Percentiles rank a stretch among this genome's conserved stretches.
phyloP scores from a whole-genome alignment of 106 monocot genomes.

The Allium fistulosum region DNA sequence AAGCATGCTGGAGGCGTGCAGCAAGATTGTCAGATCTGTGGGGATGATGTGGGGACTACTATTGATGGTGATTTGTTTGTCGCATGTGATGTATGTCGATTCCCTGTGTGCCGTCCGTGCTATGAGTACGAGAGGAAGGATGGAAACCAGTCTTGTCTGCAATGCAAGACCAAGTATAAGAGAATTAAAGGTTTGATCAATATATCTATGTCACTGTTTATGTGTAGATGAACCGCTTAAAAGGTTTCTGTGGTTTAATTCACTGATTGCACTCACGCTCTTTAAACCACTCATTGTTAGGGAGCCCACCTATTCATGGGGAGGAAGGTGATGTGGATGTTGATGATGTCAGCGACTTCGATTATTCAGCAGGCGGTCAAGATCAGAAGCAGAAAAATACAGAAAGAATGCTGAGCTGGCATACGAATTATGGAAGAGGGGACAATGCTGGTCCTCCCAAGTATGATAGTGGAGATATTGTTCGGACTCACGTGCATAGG shows the following conservation, averaged over 20 bases:
- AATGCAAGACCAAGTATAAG: slow-evolving; percentile 46
- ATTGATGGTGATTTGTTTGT: slow-evolving; percentile 33
- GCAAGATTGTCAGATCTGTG: slow-evolving; percentile 36
- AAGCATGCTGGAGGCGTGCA: slow-evolving; percentile 8
- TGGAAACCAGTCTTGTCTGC: slow-evolving; percentile 39
- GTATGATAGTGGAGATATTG: slow-evolving; percentile 78
- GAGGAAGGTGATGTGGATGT: slow-evolving; percentile 58
- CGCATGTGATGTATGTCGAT: slow-evolving; percentile 30
- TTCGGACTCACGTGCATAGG: slow-evolving; percentile 36
- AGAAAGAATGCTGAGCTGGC: slow-evolving; percentile 71
- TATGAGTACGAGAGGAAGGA: slow-evolving; percentile 56
- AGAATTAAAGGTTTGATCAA: slow-evolving; percentile 31
- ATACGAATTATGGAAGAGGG: slow-evolving; percentile 28
- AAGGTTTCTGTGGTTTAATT: neutral
- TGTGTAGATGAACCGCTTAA: neutral
- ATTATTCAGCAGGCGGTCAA: slow-evolving; percentile 36
- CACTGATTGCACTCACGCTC: neutral
- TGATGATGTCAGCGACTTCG: slow-evolving; percentile 50
- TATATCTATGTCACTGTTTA: neutral
- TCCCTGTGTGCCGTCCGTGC: slow-evolving; percentile 45
- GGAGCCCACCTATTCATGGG: slow-evolving; percentile 52
- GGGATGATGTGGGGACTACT: slow-evolving; percentile 22
- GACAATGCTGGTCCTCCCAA: slow-evolving; percentile 40
- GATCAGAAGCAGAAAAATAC: slow-evolving; percentile 58
- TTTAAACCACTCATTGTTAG: slow-evolving; percentile 18